Base-by-base conservation (phyloP, 192 early-diverging fungal genomes). In the Powellomyces hirtus region DNA sequence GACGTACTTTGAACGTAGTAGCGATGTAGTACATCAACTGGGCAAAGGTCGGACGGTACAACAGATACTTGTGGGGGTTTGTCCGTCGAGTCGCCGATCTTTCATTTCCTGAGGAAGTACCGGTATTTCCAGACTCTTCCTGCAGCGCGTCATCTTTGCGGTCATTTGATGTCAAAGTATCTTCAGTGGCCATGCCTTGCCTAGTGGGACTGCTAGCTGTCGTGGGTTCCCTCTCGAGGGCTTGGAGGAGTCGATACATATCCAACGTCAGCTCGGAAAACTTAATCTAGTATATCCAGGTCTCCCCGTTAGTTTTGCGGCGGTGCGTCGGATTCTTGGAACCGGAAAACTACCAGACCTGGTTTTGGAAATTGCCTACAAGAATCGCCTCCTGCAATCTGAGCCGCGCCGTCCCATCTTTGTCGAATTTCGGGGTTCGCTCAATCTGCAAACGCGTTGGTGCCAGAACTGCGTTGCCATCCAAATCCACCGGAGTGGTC, bases 231-330 rank as follows among this genome's bases (percentile, higher is more conserved):
- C 90, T 73, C 66, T 91, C 97, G n/a, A 99, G 84, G 34, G 92
- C 89, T 70, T 98, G 96, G 29, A 96, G 74, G 69, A 99, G 91
- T 37, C 94, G 89, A 77, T 94, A 96, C 93, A 98, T 94, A 64
- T 99, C 97, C 46, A 97, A 78, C 0, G 93, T 97, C 35, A 98
- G 81, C 75, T 98, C 95, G 0, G 95, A 95, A 73, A 98, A 98
- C 66, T 98, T 97, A 75, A 96, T 95, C 78, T 82, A 38, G 10
- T 35, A 33, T 16, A 4, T 30, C 5, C 24, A 27, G n/a, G n/a
- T n/a, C n/a, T n/a, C n/a, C n/a, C n/a, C n/a, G n/a, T n/a, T n/a
- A n/a, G n/a, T n/a, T n/a, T n/a, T n/a, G n/a, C n/a, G n/a, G n/a
- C n/a, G n/a, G n/a, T n/a, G n/a, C n/a, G n/a, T n/a, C n/a, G 46